These are phyloP conservation scores for Cephaloascus albidus DNA, from an alignment of 805 yeast species.

Conservation along the genomic window DNA sequence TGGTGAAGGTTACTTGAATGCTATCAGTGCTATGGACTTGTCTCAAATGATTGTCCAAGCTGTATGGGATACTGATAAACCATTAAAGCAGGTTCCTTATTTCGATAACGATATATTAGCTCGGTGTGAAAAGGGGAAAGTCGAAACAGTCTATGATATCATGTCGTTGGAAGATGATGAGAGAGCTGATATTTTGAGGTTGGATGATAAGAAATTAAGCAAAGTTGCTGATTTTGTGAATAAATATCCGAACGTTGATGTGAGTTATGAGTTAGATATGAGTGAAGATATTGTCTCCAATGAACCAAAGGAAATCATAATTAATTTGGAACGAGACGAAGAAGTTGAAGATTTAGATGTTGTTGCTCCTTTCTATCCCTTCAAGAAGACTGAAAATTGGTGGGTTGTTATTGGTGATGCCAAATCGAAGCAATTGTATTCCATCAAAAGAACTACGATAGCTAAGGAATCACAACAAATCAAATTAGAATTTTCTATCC, in stretches of 20 bases:
- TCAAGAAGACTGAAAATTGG: slow-evolving; percentile 61
- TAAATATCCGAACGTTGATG: slow-evolving; percentile 78
- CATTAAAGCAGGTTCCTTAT: slow-evolving; percentile 75
- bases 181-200: slow-evolving; percentile 50
- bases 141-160: slow-evolving; percentile 72
- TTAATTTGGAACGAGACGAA: slow-evolving; percentile 63
- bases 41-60: slow-evolving; percentile 86
- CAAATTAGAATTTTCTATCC: slow-evolving; percentile 45
- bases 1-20: slow-evolving; percentile 71
- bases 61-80: slow-evolving; percentile 71
- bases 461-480: slow-evolving; percentile 42
- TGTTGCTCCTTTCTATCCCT: slow-evolving; percentile 50
- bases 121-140: slow-evolving; percentile 43
- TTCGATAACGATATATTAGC: slow-evolving; percentile 40
- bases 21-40: slow-evolving; percentile 76
- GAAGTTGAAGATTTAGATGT: slow-evolving; percentile 62
- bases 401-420: slow-evolving; percentile 82
- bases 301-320: slow-evolving; percentile 35
- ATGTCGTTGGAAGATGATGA: slow-evolving; percentile 68
- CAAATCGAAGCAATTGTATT: slow-evolving; percentile 50
- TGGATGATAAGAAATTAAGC: slow-evolving; percentile 36
- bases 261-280: slow-evolving; percentile 40
- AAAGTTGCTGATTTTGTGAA: slow-evolving; percentile 84
- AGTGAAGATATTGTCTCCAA: slow-evolving; percentile 32
- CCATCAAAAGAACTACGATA: slow-evolving; percentile 57